Base-by-base conservation (phyloP, 257 asterid species). In the Leptodermis oblonga region DNA sequence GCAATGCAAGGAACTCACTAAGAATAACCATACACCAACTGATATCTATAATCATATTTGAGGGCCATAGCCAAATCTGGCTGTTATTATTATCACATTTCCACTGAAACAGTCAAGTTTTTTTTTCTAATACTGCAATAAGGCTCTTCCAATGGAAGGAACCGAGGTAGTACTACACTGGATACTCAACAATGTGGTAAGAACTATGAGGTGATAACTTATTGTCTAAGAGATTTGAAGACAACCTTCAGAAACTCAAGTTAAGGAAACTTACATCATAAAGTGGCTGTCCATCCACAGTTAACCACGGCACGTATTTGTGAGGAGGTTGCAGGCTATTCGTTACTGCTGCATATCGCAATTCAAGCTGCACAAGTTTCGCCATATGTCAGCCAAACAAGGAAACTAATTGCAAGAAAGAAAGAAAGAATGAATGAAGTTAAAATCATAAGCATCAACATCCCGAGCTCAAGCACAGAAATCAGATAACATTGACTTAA, bases 281-380 rank as follows among this genome's bases (percentile, higher is more conserved):
- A 55, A 92, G 86, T 45, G 98, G 98, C 22, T 88, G 82, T 33
- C 95, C 96, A 64, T 92, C 87, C 76, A 93, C 96, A 58, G 83
- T 87, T 8, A 93, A 91, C 99, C 96, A 93, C 0, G 99, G 97
- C 51, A 93, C 97, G 13, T 90, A 93, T 51, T 39, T 78, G 74
- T 90, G 97, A 48, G 97, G 99, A 70, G 99, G 99, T 68, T 86
- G 64, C 55, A 93, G 96, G 58, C 87, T 84, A 72, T 72, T 85
- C 67, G 99, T 93, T 63, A 61, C 77, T 28, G 84, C 88, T 15
- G 96, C 99, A 78, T 86, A 88, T 65, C 31, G 26, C 69, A 93
- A 78, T 76, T 82, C 86, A 85, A 93, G 83, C 96, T 93, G 90
- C 90, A 84, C 39, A 64, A 53, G 45, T 65, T 61, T 36, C 7